A percentile compares a stretch with the other conserved stretches of the same genome.
Conservation (phyloP, 768 basidiomycete genomes). For the Suillus subalutaceus region DNA sequence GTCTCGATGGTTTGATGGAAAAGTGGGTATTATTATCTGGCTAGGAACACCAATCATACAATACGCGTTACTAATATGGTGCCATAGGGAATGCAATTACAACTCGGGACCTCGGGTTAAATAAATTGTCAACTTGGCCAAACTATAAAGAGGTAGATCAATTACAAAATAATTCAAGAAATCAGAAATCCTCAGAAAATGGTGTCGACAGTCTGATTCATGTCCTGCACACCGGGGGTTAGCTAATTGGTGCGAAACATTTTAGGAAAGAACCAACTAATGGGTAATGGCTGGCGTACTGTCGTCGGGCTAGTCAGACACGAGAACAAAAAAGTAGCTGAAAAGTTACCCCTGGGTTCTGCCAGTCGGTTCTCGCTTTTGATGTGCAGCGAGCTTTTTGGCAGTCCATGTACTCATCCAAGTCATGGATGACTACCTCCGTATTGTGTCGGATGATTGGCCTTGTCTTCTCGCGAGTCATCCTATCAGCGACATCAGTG, state of each 20-base stretch:
- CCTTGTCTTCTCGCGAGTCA: constrained; percentile 8
- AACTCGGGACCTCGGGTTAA: neutral
- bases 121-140: neutral
- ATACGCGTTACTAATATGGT: too few species aligned
- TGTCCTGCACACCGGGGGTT: neutral
- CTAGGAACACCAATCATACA: too few species aligned
- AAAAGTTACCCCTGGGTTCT: constrained; percentile 3
- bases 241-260: neutral
- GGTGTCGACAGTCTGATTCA: constrained; percentile 2
- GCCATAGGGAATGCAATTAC: neutral
- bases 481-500: constrained; percentile 15
- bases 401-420: constrained; percentile 10
- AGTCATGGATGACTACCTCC: constrained; percentile 14
- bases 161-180: neutral
- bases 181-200: neutral
- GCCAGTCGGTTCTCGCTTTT: neutral
- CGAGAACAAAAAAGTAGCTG: neutral
- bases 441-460: constrained; percentile 18
- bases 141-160: neutral
- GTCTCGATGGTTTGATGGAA: too few species aligned
- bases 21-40: too few species aligned
- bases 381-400: neutral
- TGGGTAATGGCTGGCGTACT: constrained; percentile 16
- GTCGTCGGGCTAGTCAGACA: constrained; percentile 9
- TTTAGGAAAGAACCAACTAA: constrained; percentile 5